Base-by-base conservation (phyloP, 768 basidiomycete genomes). In the Kwoniella bestiolae region DNA sequence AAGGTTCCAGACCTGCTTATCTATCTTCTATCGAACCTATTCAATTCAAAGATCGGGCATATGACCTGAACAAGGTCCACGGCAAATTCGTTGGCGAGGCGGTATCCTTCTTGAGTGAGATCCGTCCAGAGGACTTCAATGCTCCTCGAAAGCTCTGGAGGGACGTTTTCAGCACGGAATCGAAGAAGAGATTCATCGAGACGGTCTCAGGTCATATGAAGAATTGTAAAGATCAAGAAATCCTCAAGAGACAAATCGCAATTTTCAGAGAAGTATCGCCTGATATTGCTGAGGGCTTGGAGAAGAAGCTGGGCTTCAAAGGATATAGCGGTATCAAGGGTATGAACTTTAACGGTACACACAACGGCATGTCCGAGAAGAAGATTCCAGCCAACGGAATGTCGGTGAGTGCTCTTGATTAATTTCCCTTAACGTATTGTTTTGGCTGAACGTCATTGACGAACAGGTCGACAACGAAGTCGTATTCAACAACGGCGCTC, bases 1-100 rank as follows among this genome's bases (percentile, higher is more conserved):
- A 95, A 82, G 94, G 92, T 68, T 79, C 83, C 65, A 86, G 91
- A 25, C 92, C 94, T 67, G 92, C 91, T 85, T 96, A 95, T 85
- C 87, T 89, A 83, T 90, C 89, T 32, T 85, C 85, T 53, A 86
- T 93, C 77, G 82, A 84, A 50, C 89, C 91, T 7, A 85, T 96
- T 63, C 79, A 82, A n/a, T 92, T 89, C 84, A 79, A 82, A 64
- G 82, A 76, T 52, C 75, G 31, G 82, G 46, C 60, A 35, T 74
- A 76, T 60, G 68, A 70, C 52, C 49, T 78, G 41, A 75, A 78
- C 66, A 67, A 72, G 62, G 70, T 73, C 12, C 75, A 95, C 81
- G 92, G 93, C 83, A 83, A 83, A 68, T 95, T 90, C 83, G 70
- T 90, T 65, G 90, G 88, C 46, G 84, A 86, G 64, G 89, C 91